Percentiles rank a stretch among this genome's conserved stretches.
phyloP scores from a whole-genome alignment of 352 stramenopile genomes.

The Pythium phragmiticola region DNA sequence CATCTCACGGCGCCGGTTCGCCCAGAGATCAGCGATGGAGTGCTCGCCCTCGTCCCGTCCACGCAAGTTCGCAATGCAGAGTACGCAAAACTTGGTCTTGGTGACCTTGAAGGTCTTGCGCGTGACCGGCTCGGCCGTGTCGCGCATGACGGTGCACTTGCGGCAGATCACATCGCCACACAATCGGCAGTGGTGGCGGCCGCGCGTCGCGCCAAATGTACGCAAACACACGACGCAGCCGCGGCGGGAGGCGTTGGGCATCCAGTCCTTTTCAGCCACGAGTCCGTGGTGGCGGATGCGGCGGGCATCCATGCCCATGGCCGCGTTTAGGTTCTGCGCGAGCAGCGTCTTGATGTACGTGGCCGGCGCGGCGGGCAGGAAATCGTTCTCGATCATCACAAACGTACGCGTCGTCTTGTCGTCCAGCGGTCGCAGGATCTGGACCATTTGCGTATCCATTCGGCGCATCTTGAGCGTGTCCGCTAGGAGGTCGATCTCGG shows the following conservation, averaged over 20 bases:
- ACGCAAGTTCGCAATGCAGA: slow-evolving; percentile 54
- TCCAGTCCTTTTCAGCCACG: slow-evolving; percentile 48
- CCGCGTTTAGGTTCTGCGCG: slow-evolving; percentile 52
- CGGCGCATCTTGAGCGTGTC: slow-evolving; percentile 54
- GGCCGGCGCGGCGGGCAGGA: slow-evolving; percentile 24
- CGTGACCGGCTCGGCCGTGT: slow-evolving; percentile 34
- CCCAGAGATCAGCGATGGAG: too few species aligned
- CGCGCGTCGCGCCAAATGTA: slow-evolving; percentile 56
- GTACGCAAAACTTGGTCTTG: slow-evolving; percentile 62
- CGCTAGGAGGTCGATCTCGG: slow-evolving; percentile 55
- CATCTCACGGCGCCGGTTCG: slow-evolving; percentile 24
- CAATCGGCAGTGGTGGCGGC: slow-evolving; percentile 72
- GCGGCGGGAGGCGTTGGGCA: slow-evolving; percentile 40
- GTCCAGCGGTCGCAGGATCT: slow-evolving; percentile 36
- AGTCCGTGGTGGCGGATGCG: slow-evolving; percentile 58
- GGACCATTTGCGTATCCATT: slow-evolving; percentile 50
- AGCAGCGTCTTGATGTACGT: slow-evolving; percentile 52
- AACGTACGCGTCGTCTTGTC: slow-evolving; percentile 49
- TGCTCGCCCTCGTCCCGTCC: slow-evolving; percentile 2
- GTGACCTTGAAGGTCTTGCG: slow-evolving; percentile 46
- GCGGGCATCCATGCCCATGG: slow-evolving; percentile 52
- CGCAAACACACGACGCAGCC: slow-evolving; percentile 60
- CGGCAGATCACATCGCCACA: slow-evolving; percentile 75
- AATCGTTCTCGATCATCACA: slow-evolving; percentile 54
- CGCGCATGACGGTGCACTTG: slow-evolving; percentile 59